phyloP scores from a whole-genome alignment of 2,329 filamentous ascomycete species.

The Aspergillus sp. region DNA sequence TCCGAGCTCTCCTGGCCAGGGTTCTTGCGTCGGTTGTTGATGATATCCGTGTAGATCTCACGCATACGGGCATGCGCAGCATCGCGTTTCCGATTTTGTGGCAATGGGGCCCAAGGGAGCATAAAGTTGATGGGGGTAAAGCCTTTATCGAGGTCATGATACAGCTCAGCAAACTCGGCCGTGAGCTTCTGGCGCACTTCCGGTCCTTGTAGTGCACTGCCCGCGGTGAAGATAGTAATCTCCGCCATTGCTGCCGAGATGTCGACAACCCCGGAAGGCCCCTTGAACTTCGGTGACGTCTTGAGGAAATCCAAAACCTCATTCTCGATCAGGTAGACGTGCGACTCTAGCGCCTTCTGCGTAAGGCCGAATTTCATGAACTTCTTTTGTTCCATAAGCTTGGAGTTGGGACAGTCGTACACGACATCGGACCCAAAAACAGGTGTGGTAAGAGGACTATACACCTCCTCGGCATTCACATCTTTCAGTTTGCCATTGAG shows the following conservation, averaged over 20 bases:
- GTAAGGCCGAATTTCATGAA: conserved; percentile 67
- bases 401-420: conserved; percentile 87
- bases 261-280: conserved; percentile 60
- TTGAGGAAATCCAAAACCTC: conserved; percentile 55
- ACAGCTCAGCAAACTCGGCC: conserved; percentile 70
- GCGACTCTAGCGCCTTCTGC: conserved; percentile 60
- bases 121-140: conserved; percentile 82
- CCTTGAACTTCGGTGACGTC: conserved; percentile 58
- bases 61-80: conserved; percentile 69
- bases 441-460: conserved; percentile 69
- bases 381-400: conserved; percentile 95
- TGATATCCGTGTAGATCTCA: conserved; percentile 69
- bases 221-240: conserved; percentile 80
- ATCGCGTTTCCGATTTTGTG: conserved; percentile 72
- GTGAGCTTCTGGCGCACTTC: conserved; percentile 72
- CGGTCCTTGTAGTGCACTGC: conserved; percentile 70
- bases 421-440: conserved; percentile 83
- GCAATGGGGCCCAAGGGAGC: conserved; percentile 74
- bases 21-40: conserved; percentile 59
- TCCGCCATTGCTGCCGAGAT: conserved; percentile 69
- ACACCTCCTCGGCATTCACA: conserved; percentile 87
- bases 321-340: conserved; percentile 81
- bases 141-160: conserved; percentile 77
- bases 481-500: conserved; percentile 89
- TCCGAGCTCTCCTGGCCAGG: conserved; percentile 50